Evolutionary conservation across 306 rosid species (phyloP).

Genomic region (Prunus salicina): DNA sequence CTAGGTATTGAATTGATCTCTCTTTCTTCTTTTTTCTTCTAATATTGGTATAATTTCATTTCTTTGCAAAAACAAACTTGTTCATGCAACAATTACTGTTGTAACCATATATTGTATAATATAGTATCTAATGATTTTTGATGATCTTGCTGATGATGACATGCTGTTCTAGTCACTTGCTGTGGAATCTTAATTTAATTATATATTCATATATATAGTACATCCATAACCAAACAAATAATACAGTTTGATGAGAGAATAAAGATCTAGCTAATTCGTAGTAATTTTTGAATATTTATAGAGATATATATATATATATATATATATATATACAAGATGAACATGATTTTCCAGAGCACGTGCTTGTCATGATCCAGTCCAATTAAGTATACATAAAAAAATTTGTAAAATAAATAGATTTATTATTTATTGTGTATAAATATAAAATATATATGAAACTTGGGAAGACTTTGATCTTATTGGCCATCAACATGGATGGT

Average conservation of each 20-base stretch:
- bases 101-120: background rate
- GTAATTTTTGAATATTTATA: background rate
- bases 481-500: background rate
- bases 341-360: constrained; percentile 30
- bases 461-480: background rate
- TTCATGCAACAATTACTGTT: background rate
- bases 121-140: constrained; percentile 19
- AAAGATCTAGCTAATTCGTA: constrained; percentile 17
- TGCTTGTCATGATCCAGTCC: constrained; percentile 22
- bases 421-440: too few relatives aligned
- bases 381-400: background rate
- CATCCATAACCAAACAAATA: constrained; percentile 14
- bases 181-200: constrained; percentile 26
- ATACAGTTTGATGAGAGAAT: constrained; percentile 3
- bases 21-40: background rate
- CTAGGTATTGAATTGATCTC: background rate
- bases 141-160: constrained; percentile 8
- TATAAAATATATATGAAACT: background rate
- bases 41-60: too few relatives aligned
- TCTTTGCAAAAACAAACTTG: background rate
- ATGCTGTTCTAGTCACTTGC: constrained; percentile 22
- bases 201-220: background rate
- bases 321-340: background rate
- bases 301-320: too few relatives aligned
- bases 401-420: background rate